A percentile compares a stretch with the other conserved stretches of the same genome.
These are phyloP conservation scores for Alternaria alternata DNA, from an alignment of 2,329 filamentous ascomycete genomes.

Conservation along the genomic window DNA sequence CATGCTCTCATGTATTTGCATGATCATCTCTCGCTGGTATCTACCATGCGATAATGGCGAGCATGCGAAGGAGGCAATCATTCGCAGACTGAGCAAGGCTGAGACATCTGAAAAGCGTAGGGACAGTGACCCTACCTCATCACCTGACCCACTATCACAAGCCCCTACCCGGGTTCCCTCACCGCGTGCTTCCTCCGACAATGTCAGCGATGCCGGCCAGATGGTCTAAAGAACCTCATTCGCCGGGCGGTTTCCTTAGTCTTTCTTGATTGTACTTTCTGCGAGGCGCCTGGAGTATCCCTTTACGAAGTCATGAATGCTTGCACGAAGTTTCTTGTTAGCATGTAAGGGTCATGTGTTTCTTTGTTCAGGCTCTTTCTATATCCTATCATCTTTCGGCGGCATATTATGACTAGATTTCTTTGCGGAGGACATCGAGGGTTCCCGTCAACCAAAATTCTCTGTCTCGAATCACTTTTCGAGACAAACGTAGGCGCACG, in stretches of 20 bases:
- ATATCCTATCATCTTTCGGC: neutral
- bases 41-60: conserved; percentile 43
- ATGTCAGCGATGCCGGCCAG: conserved; percentile 12
- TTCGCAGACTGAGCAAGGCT: conserved; percentile 16
- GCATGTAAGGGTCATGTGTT: neutral
- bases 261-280: neutral
- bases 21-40: conserved; percentile 47
- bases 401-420: neutral
- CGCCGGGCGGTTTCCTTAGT: neutral
- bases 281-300: neutral
- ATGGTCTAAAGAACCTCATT: conserved; percentile 19
- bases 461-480: conserved; percentile 16
- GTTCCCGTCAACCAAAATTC: conserved; percentile 10
- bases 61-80: conserved; percentile 27
- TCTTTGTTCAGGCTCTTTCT: neutral
- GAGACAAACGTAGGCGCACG: conserved; percentile 37
- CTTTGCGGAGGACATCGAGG: conserved; percentile 1
- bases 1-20: conserved; percentile 53
- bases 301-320: conserved; percentile 5
- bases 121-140: conserved; percentile 16
- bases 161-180: conserved; percentile 34
- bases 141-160: conserved; percentile 23
- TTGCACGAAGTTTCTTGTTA: neutral
- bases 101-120: conserved; percentile 22
- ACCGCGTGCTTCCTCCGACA: conserved; percentile 24